Evolutionary conservation across 2,329 filamentous ascomycete genomes (phyloP), one percentile per base, ranked within the genome.

Genomic region (Neoscytalidium dimidiatum): DNA sequence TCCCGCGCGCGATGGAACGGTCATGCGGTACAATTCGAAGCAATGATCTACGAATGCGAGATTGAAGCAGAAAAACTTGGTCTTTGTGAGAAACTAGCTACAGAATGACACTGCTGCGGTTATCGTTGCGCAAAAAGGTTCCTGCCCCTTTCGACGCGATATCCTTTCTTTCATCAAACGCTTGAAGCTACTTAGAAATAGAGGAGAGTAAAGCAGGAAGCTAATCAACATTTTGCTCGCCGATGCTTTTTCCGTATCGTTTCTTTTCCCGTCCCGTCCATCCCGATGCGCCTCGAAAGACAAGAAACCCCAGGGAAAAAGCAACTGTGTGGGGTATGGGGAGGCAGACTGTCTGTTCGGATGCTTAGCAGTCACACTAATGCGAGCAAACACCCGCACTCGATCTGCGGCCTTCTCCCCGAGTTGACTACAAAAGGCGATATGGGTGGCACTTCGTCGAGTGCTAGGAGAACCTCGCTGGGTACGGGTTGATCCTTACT

Each of bases 201-300:
- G 13, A 41, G 38, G 13, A 17, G n/a, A 17, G 13, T 48, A 4
- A 14, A 48, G 26, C n/a, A 23, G 23, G 3, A 29, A 43, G 23
- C 53, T n/a, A 57, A 58, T 58, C n/a, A 31, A 29, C 38, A 33
- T 38, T 58, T 29, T 29, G 14, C 17, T 58, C 21, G 53, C 23
- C 31, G 35, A 14, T 43, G 23, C 26, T 21, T 56, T 58, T 58
- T 41, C 29, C 35, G 52, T 28, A 44, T 58, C 53, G 23, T 58
- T 58, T 58, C 53, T 58, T 58, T 58, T 58, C 35, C 35, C 53
- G 53, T 58, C 23, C 53, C 53, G 53, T 58, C 53, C 53, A 38
- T 58, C 53, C 53, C 53, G 31, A 21, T 38, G 21, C 52, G 52
- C 21, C 52, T 35, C 1, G n/a, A 21, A 21, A 51, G n/a, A 38